Evolutionary conservation across 1,139 yeast species (phyloP).

Genomic region (Kodamaea fungicola): DNA sequence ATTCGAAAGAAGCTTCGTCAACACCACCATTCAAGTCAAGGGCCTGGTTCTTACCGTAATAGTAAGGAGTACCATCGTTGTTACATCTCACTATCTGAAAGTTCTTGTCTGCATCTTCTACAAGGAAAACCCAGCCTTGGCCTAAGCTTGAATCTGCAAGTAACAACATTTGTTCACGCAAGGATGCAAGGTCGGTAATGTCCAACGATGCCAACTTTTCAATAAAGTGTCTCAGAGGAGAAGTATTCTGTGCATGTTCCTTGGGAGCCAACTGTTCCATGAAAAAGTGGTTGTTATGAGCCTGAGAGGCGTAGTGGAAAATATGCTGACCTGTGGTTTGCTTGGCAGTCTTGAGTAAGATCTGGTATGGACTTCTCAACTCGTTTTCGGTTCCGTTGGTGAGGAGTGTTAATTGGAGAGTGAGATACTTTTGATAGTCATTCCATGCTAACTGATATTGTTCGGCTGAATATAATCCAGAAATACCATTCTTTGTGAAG

Average conservation of each 20-base stretch:
- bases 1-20: constrained; percentile 49
- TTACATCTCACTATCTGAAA: constrained; percentile 63
- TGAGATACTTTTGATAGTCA: constrained; percentile 69
- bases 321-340: constrained; percentile 65
- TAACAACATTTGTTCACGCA: constrained; percentile 49
- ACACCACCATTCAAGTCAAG: constrained; percentile 75
- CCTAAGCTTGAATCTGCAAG: constrained; percentile 57
- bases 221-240: constrained; percentile 48
- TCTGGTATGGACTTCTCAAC: constrained; percentile 72
- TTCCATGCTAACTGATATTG: constrained; percentile 79
- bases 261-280: constrained; percentile 59
- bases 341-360: constrained; percentile 69
- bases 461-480: constrained; percentile 63
- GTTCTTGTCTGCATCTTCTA: constrained; percentile 68
- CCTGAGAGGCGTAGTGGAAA: constrained; percentile 87
- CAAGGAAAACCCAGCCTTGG: constrained; percentile 87
- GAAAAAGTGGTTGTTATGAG: constrained; percentile 89
- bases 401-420: constrained; percentile 65
- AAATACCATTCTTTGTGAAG: constrained; percentile 53
- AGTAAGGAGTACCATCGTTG: constrained; percentile 90
- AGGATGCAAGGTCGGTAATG: constrained; percentile 45
- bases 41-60: constrained; percentile 69
- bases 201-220: constrained; percentile 40
- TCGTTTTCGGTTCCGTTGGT: constrained; percentile 82
- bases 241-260: constrained; percentile 30